Evolutionary conservation across 2,329 filamentous ascomycete genomes (phyloP).

Genomic region (Davidsoniella australis): DNA sequence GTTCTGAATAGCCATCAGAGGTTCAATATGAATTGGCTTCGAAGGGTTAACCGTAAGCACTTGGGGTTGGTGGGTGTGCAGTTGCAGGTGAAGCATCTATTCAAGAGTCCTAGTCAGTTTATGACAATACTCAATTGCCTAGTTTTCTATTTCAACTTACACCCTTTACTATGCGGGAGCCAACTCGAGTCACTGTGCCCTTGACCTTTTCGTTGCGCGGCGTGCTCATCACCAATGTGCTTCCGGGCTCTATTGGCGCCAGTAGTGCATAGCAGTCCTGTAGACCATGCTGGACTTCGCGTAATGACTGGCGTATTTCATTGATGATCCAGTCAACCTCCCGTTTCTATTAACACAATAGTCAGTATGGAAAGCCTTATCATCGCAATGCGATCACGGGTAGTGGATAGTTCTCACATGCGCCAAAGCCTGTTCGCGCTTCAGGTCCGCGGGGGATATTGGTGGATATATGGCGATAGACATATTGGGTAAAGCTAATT

Average conservation of each 20-base stretch:
- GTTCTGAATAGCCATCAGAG: slow-evolving; percentile 55
- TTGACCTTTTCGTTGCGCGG: slow-evolving; percentile 79
- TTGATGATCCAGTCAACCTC: slow-evolving; percentile 38
- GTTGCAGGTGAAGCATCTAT: slow-evolving; percentile 59
- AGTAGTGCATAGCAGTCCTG: slow-evolving; percentile 81
- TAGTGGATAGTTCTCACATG: slow-evolving; percentile 25
- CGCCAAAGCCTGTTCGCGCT: slow-evolving; percentile 30
- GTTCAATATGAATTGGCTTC: slow-evolving; percentile 42
- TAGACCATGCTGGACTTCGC: slow-evolving; percentile 45
- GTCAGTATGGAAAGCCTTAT: neutral
- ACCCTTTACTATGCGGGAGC: slow-evolving; percentile 80
- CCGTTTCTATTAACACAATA: slow-evolving; percentile 23
- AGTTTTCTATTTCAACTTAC: slow-evolving; percentile 32
- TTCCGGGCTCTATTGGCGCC: slow-evolving; percentile 67
- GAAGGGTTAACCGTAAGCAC: slow-evolving; percentile 31
- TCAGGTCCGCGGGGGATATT: slow-evolving; percentile 32
- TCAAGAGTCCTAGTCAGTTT: slow-evolving; percentile 2
- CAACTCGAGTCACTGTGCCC: slow-evolving; percentile 77
- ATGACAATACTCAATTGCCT: neutral
- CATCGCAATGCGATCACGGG: neutral
- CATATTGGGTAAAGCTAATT: slow-evolving; percentile 23
- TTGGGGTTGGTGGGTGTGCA: slow-evolving; percentile 46
- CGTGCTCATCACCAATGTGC: slow-evolving; percentile 78
- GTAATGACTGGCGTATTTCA: slow-evolving; percentile 31
- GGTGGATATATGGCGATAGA: slow-evolving; percentile 42